Percentiles rank a stretch among this genome's conserved stretches.
phyloP scores from a whole-genome alignment of 148 eudicot species.

The Rhododendron ferrugineum region DNA sequence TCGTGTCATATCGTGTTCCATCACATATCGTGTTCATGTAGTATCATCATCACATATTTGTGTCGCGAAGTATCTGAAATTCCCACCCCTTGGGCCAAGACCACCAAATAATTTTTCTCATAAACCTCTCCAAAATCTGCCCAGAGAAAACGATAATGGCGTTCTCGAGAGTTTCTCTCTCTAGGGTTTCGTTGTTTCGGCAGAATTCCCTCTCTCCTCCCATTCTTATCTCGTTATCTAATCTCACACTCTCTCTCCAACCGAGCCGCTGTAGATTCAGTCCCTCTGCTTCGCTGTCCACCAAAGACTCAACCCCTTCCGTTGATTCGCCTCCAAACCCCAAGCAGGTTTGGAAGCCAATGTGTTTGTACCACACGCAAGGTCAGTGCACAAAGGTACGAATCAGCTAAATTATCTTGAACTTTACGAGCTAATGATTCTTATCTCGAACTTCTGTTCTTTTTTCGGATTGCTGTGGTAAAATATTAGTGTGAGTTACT shows the following conservation, averaged over 20 bases:
- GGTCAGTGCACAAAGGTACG: conserved; percentile 77
- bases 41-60: too few species aligned
- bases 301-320: conserved; percentile 11
- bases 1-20: too few species aligned
- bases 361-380: conserved; percentile 79
- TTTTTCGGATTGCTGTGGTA: too few species aligned
- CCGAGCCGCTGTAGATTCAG: conserved; percentile 13
- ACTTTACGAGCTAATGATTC: neutral
- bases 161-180: conserved; percentile 17
- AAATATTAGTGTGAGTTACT: neutral
- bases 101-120: too few species aligned
- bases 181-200: conserved; percentile 14
- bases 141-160: conserved; percentile 25
- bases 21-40: too few species aligned
- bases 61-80: too few species aligned
- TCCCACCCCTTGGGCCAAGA: too few species aligned
- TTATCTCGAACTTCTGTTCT: neutral
- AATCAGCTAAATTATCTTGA: neutral
- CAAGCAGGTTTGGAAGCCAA: conserved; percentile 57
- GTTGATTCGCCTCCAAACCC: conserved; percentile 6
- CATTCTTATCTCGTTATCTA: conserved; percentile 12
- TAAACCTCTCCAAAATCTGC: neutral
- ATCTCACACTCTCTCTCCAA: conserved; percentile 14
- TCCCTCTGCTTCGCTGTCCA: conserved; percentile 39
- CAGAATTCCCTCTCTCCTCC: conserved; percentile 17